These are phyloP conservation scores for Camellia oleifera DNA, from an alignment of 179 eudicot genomes.

Conservation along the genomic window DNA sequence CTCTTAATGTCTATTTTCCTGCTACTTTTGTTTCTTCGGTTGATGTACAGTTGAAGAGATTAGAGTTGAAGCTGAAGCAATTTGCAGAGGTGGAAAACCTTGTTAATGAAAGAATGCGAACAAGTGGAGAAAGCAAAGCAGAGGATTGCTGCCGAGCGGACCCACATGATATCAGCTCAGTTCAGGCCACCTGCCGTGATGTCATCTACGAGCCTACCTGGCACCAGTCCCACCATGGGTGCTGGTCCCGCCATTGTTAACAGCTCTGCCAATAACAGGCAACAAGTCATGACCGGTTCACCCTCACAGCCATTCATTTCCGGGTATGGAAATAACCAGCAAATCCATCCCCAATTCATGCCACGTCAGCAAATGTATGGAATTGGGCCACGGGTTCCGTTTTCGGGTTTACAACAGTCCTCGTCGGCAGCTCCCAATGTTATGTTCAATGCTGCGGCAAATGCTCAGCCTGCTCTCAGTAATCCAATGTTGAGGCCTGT, in stretches of 20 bases:
- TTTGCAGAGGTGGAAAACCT: constrained; percentile 91
- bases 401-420: constrained; percentile 68
- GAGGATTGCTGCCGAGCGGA: constrained; percentile 68
- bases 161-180: constrained; percentile 49
- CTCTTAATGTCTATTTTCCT: not conserved
- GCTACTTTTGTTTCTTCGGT: not conserved
- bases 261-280: constrained; percentile 42
- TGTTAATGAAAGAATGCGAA: constrained; percentile 91
- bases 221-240: constrained; percentile 10
- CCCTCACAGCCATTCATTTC: constrained; percentile 54
- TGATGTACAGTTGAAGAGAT: constrained; percentile 71
- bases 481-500: no score
- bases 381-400: constrained; percentile 74
- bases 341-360: constrained; percentile 58
- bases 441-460: constrained; percentile 42
- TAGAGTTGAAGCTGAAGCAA: constrained; percentile 94
- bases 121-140: constrained; percentile 86
- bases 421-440: constrained; percentile 47
- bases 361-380: constrained; percentile 62
- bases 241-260: constrained; percentile 39
- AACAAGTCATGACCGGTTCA: constrained; percentile 38
- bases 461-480: constrained; percentile 37
- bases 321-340: constrained; percentile 53
- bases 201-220: constrained; percentile 39
- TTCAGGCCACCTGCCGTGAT: constrained; percentile 53